Evolutionary conservation across 2,329 filamentous ascomycete genomes (phyloP), one percentile per base, ranked within the genome.

Genomic region (Aureobasidium sp.): DNA sequence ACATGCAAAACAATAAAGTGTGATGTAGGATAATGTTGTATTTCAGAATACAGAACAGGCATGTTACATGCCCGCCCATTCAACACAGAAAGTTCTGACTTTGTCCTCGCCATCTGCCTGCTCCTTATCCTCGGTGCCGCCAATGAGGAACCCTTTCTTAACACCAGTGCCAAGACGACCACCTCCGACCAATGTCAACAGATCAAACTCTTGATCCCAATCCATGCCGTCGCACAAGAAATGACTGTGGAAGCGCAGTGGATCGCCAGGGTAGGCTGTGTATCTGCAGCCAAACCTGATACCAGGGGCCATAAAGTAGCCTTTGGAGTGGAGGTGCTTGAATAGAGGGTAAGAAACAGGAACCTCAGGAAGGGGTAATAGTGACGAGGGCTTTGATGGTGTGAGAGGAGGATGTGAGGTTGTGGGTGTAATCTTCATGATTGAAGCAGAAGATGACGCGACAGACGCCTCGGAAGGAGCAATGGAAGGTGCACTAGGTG

Each of bases 251-350:
- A 95, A 99, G 12, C 94, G 87, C 57, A 99, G 80, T 1, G 94
- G 92, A 72, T 99, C 94, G 50, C 94, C 94, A 0, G 94, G 94
- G 70, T 99, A 99, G 5, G 95, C 90, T 68, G 92, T 91, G 75
- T 96, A 97, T 70, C 94, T 86, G 69, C 92, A 95, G 29, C 94
- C 94, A 70, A 99, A 99, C 29, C 94, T 89, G 59, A 99, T 81
- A 9, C 94, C 94, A 1, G 94, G 94, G 61, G 92, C 92, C 71
- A 94, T 86, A 77, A 88, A 97, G 76, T 93, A 97, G 55, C 88
- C 89, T 20, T 83, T 80, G 8, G 82, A 80, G 71, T 97, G 90
- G 29, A 99, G 79, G 71, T 94, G 87, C 39, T 84, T 85, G 75
- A 91, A 96, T 26, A 97, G 79, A 2, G 90, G 85, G 68, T 90